A percentile compares a stretch with the other conserved stretches of the same genome.
phyloP scores from a whole-genome alignment of 805 yeast genomes.

The Myxozyma neotropica region DNA sequence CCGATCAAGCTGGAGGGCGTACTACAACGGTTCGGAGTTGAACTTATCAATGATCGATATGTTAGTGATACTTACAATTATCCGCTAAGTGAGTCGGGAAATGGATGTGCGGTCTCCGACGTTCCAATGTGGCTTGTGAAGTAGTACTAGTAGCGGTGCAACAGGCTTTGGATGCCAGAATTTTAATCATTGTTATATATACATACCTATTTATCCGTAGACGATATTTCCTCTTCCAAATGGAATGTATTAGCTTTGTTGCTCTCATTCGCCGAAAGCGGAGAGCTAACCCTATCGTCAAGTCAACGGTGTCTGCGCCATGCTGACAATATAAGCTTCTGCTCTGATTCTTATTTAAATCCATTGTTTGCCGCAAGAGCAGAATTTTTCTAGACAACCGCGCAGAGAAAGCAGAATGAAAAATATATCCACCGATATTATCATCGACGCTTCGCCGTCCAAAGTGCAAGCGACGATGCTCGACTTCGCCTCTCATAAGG shows the following conservation, averaged over 20 bases:
- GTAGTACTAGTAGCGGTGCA: neutral
- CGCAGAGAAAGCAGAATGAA: too few species aligned
- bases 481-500: constrained; percentile 3
- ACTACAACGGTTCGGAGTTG: neutral
- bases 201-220: neutral
- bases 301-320: too few species aligned
- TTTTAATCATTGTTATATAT: neutral
- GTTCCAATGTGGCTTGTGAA: constrained; percentile 1
- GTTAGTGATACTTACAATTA: constrained; percentile 1
- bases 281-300: too few species aligned
- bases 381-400: too few species aligned
- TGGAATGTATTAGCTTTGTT: too few species aligned
- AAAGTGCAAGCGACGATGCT: constrained; percentile 7
- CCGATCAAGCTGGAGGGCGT: neutral
- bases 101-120: neutral
- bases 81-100: neutral
- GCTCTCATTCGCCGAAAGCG: too few species aligned
- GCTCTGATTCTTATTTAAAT: too few species aligned
- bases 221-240: too few species aligned
- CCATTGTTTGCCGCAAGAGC: too few species aligned
- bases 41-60: neutral
- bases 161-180: neutral
- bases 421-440: neutral
- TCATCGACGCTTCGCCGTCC: constrained; percentile 4
- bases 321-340: too few species aligned